Base-by-base conservation (phyloP, 805 yeast species). In the Scheffersomyces coipomensis region DNA sequence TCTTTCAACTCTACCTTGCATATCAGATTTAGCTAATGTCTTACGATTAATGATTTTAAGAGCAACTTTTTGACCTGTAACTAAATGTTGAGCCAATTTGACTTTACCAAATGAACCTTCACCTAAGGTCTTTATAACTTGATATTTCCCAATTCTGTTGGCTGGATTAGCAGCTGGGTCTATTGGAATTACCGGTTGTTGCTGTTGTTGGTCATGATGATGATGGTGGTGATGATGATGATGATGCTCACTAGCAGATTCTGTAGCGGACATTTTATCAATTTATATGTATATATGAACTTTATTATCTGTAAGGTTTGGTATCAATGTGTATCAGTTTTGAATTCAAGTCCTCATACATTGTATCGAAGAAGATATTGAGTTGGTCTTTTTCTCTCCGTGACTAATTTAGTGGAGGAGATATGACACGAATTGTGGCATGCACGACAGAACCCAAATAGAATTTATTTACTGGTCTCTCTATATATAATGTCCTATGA, bases 91-190 rank as follows among this genome's bases (percentile, higher is more conserved):
- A 15, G 95, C 95, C 52, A 90, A 71, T 59, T 90, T 90, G 47
- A 90, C 98, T 58, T 91, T 91, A 53, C 98, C 98, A 58, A 90
- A 90, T 0, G 97, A 89, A 18, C 98, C 98, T 58, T 90, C 97
- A 26, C 98, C 98, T 17, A 90, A 70, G 3, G 96, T 89, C 60
- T 89, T 87, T 51, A 90, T 86, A 38, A 90, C 84, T 60, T 90
- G 97, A 66, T 91, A 90, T 49, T 91, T 85, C 15, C 98, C 99
- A 36, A 93, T 88, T 42, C 90, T 55, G 41, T 60, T 60, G 35
- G 67, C 68, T 7, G 71, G 66, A 34, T 58, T 60, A 5, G 46
- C 57, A 30, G 47, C 51, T 10, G 61, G 53, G 33, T 60, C 66
- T 32, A 46, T 38, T 10, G 48, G 47, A n/a, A 33, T 41, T 30